Evolutionary conservation across 1,139 yeast genomes (phyloP), one percentile per base, ranked within the genome.

Genomic region (Saccharomyces pastorianus): DNA sequence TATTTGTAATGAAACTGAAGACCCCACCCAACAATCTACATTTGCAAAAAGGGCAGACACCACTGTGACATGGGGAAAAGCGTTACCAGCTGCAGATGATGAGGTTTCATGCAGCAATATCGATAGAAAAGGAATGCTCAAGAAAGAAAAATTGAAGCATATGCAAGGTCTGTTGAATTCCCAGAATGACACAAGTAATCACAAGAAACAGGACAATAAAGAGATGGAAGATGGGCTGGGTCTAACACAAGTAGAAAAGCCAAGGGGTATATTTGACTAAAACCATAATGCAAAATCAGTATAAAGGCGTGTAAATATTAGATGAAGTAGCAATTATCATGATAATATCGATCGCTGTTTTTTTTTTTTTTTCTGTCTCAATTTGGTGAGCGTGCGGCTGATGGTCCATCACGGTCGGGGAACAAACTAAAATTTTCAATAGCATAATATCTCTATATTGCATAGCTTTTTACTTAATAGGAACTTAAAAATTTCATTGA

Each of bases 221-320:
- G 56, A 53, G 9, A 58, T 54, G 13, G 59, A 61, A 11, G 58
- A 53, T 14, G 62, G 58, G n/a, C 52, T 73, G 9, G 76, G 76
- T 0, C 76, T 75, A 4, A 73, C 76, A 0, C 76, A 72, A 53
- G 55, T 60, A 1, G 49, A 58, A 2, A 61, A 55, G 31, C 66
- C 65, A 0, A 70, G 63, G 52, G 75, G 75, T 7, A 47, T 73
- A 6, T 71, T 73, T 55, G 76, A 71, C 51, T 70, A 53, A 52
- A 27, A 20, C 26, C 11, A 38, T 5, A 3, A 5, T 6, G 23
- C 4, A 6, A 46, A 46, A 32, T n/a, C n/a, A 6, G 38, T 32
- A 7, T 14, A n/a, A 32, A 14, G 38, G n/a, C n/a, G 13, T 29
- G 6, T 9, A 29, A 29, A 11, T 6, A 11, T 29, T 11, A 29